Conservation (phyloP, 345 rosid genomes). For the Schrenkiella parvula region DNA sequence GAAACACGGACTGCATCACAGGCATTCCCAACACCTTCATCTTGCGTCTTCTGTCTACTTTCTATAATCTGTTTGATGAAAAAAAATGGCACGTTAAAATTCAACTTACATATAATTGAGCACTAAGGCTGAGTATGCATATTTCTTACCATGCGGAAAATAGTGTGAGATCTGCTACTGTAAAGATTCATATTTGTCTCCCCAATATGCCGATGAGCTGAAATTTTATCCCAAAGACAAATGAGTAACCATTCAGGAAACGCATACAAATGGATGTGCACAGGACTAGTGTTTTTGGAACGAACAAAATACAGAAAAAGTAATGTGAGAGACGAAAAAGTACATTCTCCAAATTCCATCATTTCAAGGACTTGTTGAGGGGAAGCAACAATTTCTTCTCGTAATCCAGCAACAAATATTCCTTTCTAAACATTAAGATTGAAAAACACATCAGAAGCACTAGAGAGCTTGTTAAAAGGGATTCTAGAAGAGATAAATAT, state of each 20-base stretch:
- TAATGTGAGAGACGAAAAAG: background rate
- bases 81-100: background rate
- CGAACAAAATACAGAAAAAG: background rate
- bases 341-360: conserved; percentile 94
- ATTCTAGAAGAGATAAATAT: background rate
- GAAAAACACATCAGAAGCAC: conserved; percentile 12
- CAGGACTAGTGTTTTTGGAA: background rate
- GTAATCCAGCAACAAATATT: conserved; percentile 88
- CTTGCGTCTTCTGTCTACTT: conserved; percentile 82
- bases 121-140: background rate
- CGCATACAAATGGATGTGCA: conserved; percentile 3
- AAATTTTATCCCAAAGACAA: conserved; percentile 26
- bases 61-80: conserved; percentile 64
- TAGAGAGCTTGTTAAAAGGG: background rate
- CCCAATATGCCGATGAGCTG: conserved; percentile 96
- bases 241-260: background rate
- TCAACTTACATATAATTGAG: background rate
- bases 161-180: conserved; percentile 96
- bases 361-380: conserved; percentile 87
- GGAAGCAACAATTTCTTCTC: conserved; percentile 92
- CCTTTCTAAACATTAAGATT: conserved; percentile 54
- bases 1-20: conserved; percentile 98
- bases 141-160: conserved; percentile 86
- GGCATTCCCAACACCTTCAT: conserved; percentile 45
- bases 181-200: conserved; percentile 92